Conservation (phyloP, 1,284 basidiomycete genomes). For the Malassezia caprae region DNA sequence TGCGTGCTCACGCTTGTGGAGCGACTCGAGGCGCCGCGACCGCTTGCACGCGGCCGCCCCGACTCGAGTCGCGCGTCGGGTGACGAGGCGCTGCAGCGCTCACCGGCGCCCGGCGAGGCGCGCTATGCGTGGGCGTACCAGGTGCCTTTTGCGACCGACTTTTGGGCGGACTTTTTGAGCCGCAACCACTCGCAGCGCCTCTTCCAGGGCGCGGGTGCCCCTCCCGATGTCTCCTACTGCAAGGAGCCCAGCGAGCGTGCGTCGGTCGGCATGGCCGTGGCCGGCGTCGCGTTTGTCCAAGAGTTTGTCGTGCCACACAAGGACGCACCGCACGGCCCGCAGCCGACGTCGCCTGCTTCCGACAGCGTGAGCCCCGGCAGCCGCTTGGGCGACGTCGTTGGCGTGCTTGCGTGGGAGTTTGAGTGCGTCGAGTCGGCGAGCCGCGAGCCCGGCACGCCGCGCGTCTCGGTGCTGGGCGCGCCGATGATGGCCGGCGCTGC, state of each 20-base stretch:
- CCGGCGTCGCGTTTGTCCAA: constrained; percentile 47
- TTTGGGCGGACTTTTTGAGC: constrained; percentile 47
- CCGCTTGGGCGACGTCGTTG: constrained; percentile 47
- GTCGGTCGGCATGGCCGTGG: constrained; percentile 43
- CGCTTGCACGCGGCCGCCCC: constrained; percentile 29
- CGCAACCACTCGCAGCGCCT: constrained; percentile 45
- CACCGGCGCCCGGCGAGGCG: background rate
- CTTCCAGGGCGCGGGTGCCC: constrained; percentile 23
- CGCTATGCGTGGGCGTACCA: constrained; percentile 40
- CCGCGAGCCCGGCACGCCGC: constrained; percentile 31
- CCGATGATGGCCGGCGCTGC: background rate
- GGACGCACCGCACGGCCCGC: background rate
- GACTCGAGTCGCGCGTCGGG: constrained; percentile 9
- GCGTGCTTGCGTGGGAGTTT: constrained; percentile 49
- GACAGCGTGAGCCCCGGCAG: constrained; percentile 40
- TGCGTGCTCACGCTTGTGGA: constrained; percentile 44
- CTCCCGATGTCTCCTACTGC: constrained; percentile 31
- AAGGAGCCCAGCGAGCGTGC: constrained; percentile 46
- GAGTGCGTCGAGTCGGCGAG: constrained; percentile 43
- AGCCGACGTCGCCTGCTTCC: background rate
- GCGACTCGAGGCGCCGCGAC: constrained; percentile 37
- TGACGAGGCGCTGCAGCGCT: background rate
- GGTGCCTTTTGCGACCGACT: constrained; percentile 47
- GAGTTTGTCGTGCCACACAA: constrained; percentile 47
- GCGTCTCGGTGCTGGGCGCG: constrained; percentile 24